These are phyloP conservation scores for Asterionellopsis glacialis DNA, from an alignment of 108 stramenopile species.

Conservation along the genomic window DNA sequence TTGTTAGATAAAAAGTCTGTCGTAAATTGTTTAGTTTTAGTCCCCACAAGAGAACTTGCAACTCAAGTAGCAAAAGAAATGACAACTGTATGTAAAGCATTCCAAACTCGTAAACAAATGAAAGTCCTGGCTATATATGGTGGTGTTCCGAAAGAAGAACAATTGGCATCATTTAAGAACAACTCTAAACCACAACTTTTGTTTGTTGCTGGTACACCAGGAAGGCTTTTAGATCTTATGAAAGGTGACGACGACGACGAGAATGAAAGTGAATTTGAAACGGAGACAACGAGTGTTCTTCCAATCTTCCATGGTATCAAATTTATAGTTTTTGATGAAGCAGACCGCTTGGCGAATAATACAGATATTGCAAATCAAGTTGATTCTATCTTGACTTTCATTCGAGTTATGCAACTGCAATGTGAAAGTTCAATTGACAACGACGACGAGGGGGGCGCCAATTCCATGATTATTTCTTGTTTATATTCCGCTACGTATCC, in stretches of 20 bases:
- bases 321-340: constrained; percentile 48
- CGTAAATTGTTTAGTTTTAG: constrained; percentile 52
- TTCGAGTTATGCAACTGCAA: background rate
- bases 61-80: constrained; percentile 54
- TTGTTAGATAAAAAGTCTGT: background rate
- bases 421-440: background rate
- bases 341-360: constrained; percentile 66
- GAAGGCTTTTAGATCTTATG: constrained; percentile 63
- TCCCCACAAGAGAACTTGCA: constrained; percentile 81
- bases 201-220: constrained; percentile 67
- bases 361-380: constrained; percentile 61
- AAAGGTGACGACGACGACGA: constrained; percentile 1
- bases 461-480: constrained; percentile 16
- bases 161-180: constrained; percentile 20
- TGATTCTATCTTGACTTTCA: constrained; percentile 28
- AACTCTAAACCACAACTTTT: constrained; percentile 8
- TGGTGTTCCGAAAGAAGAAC: constrained; percentile 43
- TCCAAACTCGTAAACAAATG: constrained; percentile 18
- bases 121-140: constrained; percentile 60
- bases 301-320: background rate
- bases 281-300: constrained; percentile 21
- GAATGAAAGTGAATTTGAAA: background rate
- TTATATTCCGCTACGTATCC: constrained; percentile 66
- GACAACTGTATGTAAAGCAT: background rate
- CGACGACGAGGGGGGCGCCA: background rate